These are phyloP conservation scores for Solanum virginianum DNA, from an alignment of 257 asterid species.

Conservation along the genomic window DNA sequence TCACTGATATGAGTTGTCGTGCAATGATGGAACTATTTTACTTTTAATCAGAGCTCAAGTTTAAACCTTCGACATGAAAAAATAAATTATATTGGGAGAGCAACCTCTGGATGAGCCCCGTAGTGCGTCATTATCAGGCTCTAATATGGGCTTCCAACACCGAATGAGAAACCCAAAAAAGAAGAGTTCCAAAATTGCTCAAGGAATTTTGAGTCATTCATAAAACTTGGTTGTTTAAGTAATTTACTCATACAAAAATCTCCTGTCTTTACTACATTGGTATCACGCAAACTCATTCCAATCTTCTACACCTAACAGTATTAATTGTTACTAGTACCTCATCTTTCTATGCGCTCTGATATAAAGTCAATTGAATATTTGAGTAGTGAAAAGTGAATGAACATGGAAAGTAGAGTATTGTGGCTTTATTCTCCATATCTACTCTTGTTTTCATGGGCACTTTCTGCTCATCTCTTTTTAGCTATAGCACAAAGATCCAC, in stretches of 20 bases:
- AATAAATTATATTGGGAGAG: too few relatives aligned
- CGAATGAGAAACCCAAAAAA: too few relatives aligned
- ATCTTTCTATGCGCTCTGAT: background rate
- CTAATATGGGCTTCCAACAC: too few relatives aligned
- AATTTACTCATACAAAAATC: background rate
- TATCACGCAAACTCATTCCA: background rate
- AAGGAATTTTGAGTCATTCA: background rate
- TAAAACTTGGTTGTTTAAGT: background rate
- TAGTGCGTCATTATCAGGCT: too few relatives aligned
- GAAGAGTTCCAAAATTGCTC: too few relatives aligned
- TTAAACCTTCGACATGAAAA: too few relatives aligned
- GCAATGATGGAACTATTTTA: too few relatives aligned
- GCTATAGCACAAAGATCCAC: slow-evolving; percentile 1
- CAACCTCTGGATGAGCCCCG: too few relatives aligned
- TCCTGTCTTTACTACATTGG: background rate
- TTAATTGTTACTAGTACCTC: background rate
- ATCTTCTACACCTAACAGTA: background rate
- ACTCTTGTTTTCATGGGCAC: background rate
- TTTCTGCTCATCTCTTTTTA: background rate
- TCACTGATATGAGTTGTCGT: too few relatives aligned
- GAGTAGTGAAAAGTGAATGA: background rate
- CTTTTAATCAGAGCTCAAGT: too few relatives aligned
- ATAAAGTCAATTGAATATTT: background rate
- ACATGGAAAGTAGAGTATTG: background rate
- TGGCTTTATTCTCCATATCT: background rate